Base-by-base conservation (phyloP, 371 early-diverging fungal species). In the Dentiscutata heterogama region DNA sequence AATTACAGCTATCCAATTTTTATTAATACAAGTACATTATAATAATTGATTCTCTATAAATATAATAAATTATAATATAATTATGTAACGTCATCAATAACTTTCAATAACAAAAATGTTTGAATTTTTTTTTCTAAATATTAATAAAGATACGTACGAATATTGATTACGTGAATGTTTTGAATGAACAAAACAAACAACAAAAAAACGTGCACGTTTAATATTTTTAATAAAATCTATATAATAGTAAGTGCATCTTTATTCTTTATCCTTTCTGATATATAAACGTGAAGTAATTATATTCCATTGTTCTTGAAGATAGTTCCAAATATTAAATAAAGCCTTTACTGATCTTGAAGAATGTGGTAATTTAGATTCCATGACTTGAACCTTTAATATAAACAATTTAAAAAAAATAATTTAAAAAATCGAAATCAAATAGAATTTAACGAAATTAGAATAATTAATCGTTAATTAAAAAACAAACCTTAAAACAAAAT, bases 301-400 rank as follows among this genome's bases (percentile, higher is more conserved):
- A 29, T 51, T 67, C 81, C 81, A 80, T 46, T 71, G 72, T 39
- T 56, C 42, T 6, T 80, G 60, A 58, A 80, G 25, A 29, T 58
- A 80, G 27, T 80, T 50, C 70, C 46, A 71, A 31, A 72, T 25
- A 51, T 42, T 46, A 35, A 39, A 80, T 14, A 80, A 68, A 3
- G 50, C 31, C 20, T 56, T 29, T 22, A 71, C 72, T 50, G 72
- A 71, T n/a, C 60, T 25, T 16, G 72, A 35, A 53, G 81, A 35
- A 71, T 80, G 81, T 58, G 81, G 72, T 39, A 80, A 46, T 61
- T 80, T 65, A 5, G 56, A 61, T 80, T 80, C 72, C 42, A 80
- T 51, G 16, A 80, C 56, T 50, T 80, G 35, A 46, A 80, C 72
- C 81, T 80, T 71, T 31, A 2, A 25, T 6, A 39, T 63, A 63